Evolutionary conservation across 495 filamentous ascomycete genomes (phyloP), one percentile per base, ranked within the genome.

Genomic region (Penicillium silybi): DNA sequence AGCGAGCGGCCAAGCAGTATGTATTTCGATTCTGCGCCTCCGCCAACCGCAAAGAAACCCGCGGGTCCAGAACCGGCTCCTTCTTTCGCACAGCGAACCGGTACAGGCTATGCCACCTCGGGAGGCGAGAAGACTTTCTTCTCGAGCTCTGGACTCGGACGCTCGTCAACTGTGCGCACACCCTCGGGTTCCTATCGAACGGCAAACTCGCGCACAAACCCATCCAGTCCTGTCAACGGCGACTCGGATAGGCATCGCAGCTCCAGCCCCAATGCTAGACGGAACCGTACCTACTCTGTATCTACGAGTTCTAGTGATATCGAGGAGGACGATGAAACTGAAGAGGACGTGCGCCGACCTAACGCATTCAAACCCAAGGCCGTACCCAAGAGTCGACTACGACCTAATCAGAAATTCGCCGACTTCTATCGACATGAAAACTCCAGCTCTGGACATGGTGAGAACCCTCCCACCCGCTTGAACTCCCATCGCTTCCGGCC

Each of bases 51-150:
- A 38, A 67, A 69, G 59, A 74, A 72, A 63, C 52, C 71, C 42
- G 46, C 62, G 2, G 57, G 59, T 16, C 51, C 59, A 17, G 56
- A 62, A 17, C 1, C 37, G 15, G 54, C 50, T 32, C 27, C 48
- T 6, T 42, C 25, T n/a, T 52, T 50, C 16, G 52, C 64, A 11
- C 68, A 73, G 38, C 78, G 88, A 9, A 67, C 78, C 20, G 83
- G 88, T 48, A 87, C 84, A 7, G 82, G 85, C 0, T 93, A 95
- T 61, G 77, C 82, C 32, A 80, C 77, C 3, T 67, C 80, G 25
- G 80, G 82, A 44, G 88, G 88, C 15, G 90, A 93, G 61, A 87
- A 79, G 72, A 85, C 82, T 0, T 75, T 77, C 53, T 72, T 83
- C 50, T 67, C 67, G 6, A 73, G 67, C 53, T 66, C 73, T 22